A percentile compares a stretch with the other conserved stretches of the same genome.
Conservation (phyloP, 2,329 filamentous ascomycete species). For the Dactylellina haptotyla region DNA sequence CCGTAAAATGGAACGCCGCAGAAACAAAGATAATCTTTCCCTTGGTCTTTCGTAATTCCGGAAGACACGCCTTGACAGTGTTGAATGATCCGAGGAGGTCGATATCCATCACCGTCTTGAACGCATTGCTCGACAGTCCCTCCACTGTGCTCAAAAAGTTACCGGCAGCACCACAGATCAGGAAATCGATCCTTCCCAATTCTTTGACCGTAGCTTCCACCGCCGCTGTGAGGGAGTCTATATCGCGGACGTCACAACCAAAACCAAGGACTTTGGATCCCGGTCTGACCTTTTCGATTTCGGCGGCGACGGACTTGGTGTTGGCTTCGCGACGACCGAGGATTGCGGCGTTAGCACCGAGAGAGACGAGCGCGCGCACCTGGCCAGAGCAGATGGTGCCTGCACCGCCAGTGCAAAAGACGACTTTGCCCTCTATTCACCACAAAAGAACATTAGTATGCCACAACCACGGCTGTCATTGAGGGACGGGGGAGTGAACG, state of each 20-base stretch:
- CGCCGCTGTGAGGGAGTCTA: slow-evolving; percentile 75
- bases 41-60: slow-evolving; percentile 75
- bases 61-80: slow-evolving; percentile 89
- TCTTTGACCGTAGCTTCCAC: slow-evolving; percentile 83
- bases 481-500: slow-evolving; percentile 2
- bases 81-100: slow-evolving; percentile 94
- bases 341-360: slow-evolving; percentile 94
- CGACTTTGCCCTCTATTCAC: slow-evolving; percentile 78
- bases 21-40: slow-evolving; percentile 90
- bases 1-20: slow-evolving; percentile 90
- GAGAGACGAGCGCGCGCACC: slow-evolving; percentile 86
- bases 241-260: slow-evolving; percentile 80
- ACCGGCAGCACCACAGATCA: slow-evolving; percentile 93
- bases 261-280: slow-evolving; percentile 89
- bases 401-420: slow-evolving; percentile 94
- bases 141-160: slow-evolving; percentile 92
- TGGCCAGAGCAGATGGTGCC: slow-evolving; percentile 92
- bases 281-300: slow-evolving; percentile 80
- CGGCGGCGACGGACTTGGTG: slow-evolving; percentile 80
- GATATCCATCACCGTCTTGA: slow-evolving; percentile 96
- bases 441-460: neutral
- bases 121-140: slow-evolving; percentile 84
- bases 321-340: slow-evolving; percentile 89
- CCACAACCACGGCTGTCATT: neutral
- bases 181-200: slow-evolving; percentile 87